These are phyloP conservation scores for Quercus glauca DNA, from an alignment of 306 rosid genomes.

Conservation along the genomic window DNA sequence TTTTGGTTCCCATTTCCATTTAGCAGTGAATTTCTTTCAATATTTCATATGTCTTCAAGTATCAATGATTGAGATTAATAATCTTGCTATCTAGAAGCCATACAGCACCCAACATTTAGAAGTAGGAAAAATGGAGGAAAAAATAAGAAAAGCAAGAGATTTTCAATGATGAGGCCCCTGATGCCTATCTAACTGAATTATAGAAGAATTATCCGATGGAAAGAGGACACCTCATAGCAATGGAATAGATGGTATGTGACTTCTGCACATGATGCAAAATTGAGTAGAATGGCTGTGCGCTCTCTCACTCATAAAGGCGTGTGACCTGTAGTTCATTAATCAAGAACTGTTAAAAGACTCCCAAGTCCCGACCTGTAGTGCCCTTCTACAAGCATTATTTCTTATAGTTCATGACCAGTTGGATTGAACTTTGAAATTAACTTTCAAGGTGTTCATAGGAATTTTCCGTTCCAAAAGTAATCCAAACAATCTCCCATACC, in stretches of 20 bases:
- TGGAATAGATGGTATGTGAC: background rate
- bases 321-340: background rate
- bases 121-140: background rate
- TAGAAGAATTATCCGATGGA: background rate
- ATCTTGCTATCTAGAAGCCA: background rate
- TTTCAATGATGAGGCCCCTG: background rate
- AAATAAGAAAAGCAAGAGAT: background rate
- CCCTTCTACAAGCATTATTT: background rate
- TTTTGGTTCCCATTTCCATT: background rate
- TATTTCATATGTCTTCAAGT: background rate
- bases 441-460: background rate
- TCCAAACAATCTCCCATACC: background rate
- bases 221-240: background rate
- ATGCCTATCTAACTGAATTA: background rate
- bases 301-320: background rate
- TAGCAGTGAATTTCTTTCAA: background rate
- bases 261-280: background rate
- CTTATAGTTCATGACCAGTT: background rate
- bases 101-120: background rate
- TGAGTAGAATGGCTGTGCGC: background rate
- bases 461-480: no score
- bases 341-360: background rate
- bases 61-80: background rate
- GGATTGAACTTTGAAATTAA: background rate
- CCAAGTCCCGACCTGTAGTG: background rate